Percentiles rank a stretch among this genome's conserved stretches.
These are phyloP conservation scores for Coemansia umbellata DNA, from an alignment of 192 early-diverging fungal species.

Conservation along the genomic window DNA sequence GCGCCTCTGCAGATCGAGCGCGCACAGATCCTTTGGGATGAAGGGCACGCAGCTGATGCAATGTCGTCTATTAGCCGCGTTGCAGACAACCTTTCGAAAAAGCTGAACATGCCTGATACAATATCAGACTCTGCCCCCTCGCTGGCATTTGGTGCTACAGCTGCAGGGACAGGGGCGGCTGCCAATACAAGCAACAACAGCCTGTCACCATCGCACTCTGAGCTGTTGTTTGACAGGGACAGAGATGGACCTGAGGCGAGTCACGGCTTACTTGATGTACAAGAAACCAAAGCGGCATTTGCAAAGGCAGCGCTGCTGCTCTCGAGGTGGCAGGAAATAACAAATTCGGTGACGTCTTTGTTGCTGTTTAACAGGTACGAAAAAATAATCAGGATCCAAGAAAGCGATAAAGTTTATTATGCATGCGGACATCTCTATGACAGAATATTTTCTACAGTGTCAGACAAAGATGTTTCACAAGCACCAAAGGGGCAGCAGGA, in stretches of 20 bases:
- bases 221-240: neutral
- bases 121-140: conserved; percentile 5
- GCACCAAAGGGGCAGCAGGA: conserved; percentile 18
- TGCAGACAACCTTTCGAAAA: conserved; percentile 12
- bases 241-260: neutral
- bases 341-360: conserved; percentile 17
- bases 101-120: conserved; percentile 19
- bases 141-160: neutral
- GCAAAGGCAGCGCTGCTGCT: conserved; percentile 30
- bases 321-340: conserved; percentile 35
- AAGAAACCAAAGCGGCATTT: conserved; percentile 27
- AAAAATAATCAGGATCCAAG: conserved; percentile 24
- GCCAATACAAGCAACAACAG: neutral
- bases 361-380: conserved; percentile 26
- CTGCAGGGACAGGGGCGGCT: neutral
- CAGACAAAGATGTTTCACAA: conserved; percentile 10
- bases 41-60: conserved; percentile 35
- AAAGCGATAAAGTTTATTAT: conserved; percentile 49
- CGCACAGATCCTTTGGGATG: conserved; percentile 46
- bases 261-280: conserved; percentile 1
- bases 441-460: conserved; percentile 17
- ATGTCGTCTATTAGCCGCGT: conserved; percentile 34
- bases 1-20: conserved; percentile 42
- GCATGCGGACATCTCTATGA: conserved; percentile 38
- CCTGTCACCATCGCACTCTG: conserved; percentile 1